Conservation (phyloP, 2,329 filamentous ascomycete genomes). For the Arthroderma sp. region DNA sequence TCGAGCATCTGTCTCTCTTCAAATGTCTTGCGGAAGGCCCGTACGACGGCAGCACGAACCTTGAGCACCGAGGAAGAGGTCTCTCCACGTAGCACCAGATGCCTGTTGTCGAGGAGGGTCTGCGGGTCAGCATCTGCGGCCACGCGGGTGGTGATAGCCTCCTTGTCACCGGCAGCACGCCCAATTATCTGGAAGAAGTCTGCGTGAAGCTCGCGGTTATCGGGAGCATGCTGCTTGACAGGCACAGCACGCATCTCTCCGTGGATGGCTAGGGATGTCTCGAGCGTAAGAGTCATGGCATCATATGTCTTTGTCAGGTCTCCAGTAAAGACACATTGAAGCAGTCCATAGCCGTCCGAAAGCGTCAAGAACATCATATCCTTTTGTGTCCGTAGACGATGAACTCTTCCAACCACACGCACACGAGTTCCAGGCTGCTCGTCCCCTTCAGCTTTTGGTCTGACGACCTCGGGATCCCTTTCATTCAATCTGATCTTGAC, state of each 20-base stretch:
- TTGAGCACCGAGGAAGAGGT: conserved; percentile 75
- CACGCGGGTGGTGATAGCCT: conserved; percentile 79
- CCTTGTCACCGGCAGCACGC: conserved; percentile 70
- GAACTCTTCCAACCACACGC: conserved; percentile 69
- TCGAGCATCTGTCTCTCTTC: conserved; percentile 66
- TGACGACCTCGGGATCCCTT: conserved; percentile 49
- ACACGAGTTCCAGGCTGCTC: conserved; percentile 59
- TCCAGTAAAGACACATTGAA: conserved; percentile 75
- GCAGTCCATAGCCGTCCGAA: conserved; percentile 67
- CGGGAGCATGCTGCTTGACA: conserved; percentile 62
- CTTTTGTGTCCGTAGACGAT: conserved; percentile 70
- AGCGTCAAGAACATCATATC: conserved; percentile 78
- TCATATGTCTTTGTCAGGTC: conserved; percentile 86
- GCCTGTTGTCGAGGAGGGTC: conserved; percentile 66
- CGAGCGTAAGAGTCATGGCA: conserved; percentile 69
- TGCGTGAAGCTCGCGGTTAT: conserved; percentile 76
- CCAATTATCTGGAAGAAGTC: conserved; percentile 77
- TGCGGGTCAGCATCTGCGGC: conserved; percentile 57
- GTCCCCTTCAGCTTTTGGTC: conserved; percentile 43
- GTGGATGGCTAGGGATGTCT: conserved; percentile 73
- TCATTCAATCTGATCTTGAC: conserved; percentile 64
- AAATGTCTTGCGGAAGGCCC: conserved; percentile 68
- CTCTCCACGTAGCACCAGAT: conserved; percentile 76
- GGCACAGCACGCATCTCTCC: conserved; percentile 78
- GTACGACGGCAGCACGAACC: conserved; percentile 68